A percentile compares a stretch with the other conserved stretches of the same genome.
Conservation (phyloP, 2,329 filamentous ascomycete species). For the Gaeumannomyces sp. region DNA sequence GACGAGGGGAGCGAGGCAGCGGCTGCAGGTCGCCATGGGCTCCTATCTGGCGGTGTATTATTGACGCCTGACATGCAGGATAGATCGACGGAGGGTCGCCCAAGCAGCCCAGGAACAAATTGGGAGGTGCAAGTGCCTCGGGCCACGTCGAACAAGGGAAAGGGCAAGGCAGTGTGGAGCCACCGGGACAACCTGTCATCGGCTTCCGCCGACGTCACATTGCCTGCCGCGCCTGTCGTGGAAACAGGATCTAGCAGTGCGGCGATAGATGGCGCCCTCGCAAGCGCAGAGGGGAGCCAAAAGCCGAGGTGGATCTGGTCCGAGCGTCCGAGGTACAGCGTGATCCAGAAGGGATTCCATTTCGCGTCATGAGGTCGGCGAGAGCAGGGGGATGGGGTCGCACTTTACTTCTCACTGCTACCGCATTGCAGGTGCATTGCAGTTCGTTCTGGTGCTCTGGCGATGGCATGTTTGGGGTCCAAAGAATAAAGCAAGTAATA, state of each 20-base stretch:
- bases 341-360: constrained; percentile 16
- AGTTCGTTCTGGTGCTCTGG: background rate
- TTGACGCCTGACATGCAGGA: background rate
- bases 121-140: background rate
- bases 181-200: background rate
- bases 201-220: too few relatives aligned
- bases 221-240: background rate
- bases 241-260: background rate
- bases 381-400: background rate
- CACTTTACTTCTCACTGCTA: background rate
- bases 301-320: constrained; percentile 11
- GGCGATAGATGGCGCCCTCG: background rate
- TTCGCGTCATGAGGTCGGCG: constrained; percentile 11
- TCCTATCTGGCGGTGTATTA: background rate
- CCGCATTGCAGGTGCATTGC: background rate
- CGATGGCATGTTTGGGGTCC: background rate
- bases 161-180: background rate
- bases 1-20: background rate
- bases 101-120: background rate
- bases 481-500: background rate
- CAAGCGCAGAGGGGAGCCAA: background rate
- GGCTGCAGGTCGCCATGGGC: too few relatives aligned
- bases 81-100: background rate
- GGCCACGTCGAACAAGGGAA: background rate
- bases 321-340: constrained; percentile 14